Conservation (phyloP, 345 rosid species). For the Litchi chinensis region DNA sequence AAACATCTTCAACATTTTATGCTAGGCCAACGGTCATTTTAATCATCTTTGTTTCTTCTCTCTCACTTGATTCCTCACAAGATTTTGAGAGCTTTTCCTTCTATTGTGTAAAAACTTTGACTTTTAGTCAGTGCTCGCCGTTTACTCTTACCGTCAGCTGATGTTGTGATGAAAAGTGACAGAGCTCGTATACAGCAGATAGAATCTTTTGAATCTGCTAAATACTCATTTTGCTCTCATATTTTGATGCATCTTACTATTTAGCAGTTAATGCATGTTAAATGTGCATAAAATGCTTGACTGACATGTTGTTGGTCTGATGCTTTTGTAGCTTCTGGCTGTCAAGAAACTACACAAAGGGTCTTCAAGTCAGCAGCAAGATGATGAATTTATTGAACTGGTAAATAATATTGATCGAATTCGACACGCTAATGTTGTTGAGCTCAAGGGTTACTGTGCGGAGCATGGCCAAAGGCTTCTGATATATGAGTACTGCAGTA, state of each 20-base stretch:
- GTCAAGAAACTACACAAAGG: constrained; percentile 89
- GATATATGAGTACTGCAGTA: constrained; percentile 83
- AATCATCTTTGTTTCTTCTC: not conserved
- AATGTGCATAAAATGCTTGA: constrained; percentile 1
- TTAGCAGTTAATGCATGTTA: not conserved
- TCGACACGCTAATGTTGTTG: constrained; percentile 84
- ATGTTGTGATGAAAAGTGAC: not conserved
- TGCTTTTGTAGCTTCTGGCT: constrained; percentile 65
- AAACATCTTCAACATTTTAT: not conserved
- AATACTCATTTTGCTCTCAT: not conserved
- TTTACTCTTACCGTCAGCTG: not conserved
- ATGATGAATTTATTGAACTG: constrained; percentile 76
- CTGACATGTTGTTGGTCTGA: constrained; percentile 23
- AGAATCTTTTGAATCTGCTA: not conserved
- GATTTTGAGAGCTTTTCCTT: constrained; percentile 3
- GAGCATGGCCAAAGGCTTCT: constrained; percentile 95
- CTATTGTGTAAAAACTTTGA: not conserved
- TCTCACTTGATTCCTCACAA: not conserved
- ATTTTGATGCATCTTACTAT: not conserved
- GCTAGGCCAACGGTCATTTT: not conserved
- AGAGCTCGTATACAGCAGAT: not conserved
- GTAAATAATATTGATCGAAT: constrained; percentile 78
- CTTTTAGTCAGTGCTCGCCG: not conserved
- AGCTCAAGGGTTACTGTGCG: constrained; percentile 92
- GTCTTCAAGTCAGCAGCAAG: constrained; percentile 66